Evolutionary conservation across 352 stramenopile genomes (phyloP).

Genomic region (Globisporangium cystogenes): DNA sequence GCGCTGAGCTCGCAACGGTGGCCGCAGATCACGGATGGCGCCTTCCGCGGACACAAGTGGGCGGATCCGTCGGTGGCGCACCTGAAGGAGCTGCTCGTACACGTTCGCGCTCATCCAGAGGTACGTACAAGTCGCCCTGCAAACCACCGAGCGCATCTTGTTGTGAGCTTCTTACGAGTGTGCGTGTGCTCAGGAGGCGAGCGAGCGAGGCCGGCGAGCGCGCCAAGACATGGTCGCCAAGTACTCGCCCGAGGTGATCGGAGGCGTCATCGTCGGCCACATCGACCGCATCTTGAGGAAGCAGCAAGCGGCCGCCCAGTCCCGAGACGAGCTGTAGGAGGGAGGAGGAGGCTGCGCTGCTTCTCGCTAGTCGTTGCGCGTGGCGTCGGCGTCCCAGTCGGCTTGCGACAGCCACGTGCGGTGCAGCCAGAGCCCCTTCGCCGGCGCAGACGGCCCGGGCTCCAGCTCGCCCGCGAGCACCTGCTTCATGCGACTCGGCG

Average conservation of each 20-base stretch:
- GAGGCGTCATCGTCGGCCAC: constrained; percentile 53
- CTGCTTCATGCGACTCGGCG: constrained; percentile 51
- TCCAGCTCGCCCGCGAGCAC: constrained; percentile 47
- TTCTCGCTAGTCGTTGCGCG: constrained; percentile 17
- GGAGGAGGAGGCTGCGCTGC: too few relatives aligned
- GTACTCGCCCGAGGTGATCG: constrained; percentile 76
- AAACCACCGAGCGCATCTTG: too few relatives aligned
- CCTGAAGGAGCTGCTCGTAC: constrained; percentile 57
- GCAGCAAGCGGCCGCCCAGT: constrained; percentile 1
- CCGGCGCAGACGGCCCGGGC: constrained; percentile 64
- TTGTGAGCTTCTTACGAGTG: background rate
- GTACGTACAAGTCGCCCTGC: too few relatives aligned
- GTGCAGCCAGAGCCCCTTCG: constrained; percentile 80
- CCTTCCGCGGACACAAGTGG: constrained; percentile 80
- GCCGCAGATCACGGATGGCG: constrained; percentile 71
- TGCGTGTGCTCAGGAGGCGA: constrained; percentile 31
- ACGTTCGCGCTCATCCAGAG: constrained; percentile 53
- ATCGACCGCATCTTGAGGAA: constrained; percentile 56
- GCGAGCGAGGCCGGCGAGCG: constrained; percentile 59
- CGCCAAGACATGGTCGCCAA: constrained; percentile 79
- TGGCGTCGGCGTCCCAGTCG: constrained; percentile 55
- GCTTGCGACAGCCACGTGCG: constrained; percentile 78
- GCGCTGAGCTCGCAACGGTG: too few relatives aligned
- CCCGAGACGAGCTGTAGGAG: constrained; percentile 64
- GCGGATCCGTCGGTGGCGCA: constrained; percentile 78